Conservation (phyloP, 257 asterid species). For the Solanum sejunctum region DNA sequence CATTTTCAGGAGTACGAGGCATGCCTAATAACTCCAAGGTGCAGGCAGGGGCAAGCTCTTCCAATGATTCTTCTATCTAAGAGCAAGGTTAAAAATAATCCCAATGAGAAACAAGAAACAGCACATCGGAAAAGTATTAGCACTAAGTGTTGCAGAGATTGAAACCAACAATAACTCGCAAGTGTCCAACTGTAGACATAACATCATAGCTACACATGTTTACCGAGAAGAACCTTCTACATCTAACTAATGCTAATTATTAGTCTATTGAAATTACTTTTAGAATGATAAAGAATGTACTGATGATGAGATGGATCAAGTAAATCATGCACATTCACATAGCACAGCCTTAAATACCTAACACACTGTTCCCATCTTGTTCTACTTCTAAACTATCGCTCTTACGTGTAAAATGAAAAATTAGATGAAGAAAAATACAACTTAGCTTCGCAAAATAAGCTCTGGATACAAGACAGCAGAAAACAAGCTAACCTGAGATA, state of each 20-base stretch:
- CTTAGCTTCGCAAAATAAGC: not conserved
- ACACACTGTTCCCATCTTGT: not conserved
- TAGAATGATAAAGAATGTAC: not conserved
- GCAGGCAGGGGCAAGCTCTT: conserved; percentile 98
- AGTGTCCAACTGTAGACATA: not conserved
- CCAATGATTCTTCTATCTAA: conserved; percentile 94
- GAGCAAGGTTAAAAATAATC: conserved; percentile 14
- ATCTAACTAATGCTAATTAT: not conserved
- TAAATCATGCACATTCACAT: not conserved
- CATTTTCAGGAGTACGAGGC: conserved; percentile 91
- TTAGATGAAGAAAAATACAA: not conserved
- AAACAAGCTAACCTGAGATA: conserved; percentile 53
- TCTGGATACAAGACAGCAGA: not conserved
- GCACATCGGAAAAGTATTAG: not conserved
- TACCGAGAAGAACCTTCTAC: not conserved
- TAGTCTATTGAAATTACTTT: not conserved
- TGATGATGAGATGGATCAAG: not conserved
- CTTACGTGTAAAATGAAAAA: not conserved
- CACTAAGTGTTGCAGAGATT: not conserved
- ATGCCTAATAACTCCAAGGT: conserved; percentile 83
- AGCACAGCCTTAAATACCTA: not conserved
- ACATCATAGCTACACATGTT: not conserved
- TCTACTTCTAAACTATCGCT: not conserved
- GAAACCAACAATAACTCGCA: not conserved
- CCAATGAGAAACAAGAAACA: conserved; percentile 4